Evolutionary conservation across 352 stramenopile genomes (phyloP).

Genomic region (Phytophthora crassamura): DNA sequence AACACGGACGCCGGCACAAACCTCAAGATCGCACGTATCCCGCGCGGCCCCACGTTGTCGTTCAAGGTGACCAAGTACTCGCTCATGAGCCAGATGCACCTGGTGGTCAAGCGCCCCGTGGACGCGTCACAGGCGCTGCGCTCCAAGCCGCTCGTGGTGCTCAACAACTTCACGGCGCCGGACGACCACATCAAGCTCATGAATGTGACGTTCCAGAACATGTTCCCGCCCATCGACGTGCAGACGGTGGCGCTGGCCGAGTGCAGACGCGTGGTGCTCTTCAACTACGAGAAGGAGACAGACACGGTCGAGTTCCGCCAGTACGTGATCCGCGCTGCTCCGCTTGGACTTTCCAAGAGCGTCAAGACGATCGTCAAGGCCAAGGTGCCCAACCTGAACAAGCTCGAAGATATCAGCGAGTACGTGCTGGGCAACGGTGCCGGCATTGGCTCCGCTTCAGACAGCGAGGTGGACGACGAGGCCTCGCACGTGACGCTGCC

Average conservation of each 20-base stretch:
- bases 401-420: slow-evolving; percentile 97
- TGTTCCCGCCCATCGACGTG: slow-evolving; percentile 99
- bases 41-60: slow-evolving; percentile 94
- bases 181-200: slow-evolving; percentile 93
- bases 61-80: slow-evolving; percentile 94
- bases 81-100: slow-evolving; percentile 93
- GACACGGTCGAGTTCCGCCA: slow-evolving; percentile 97
- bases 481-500: slow-evolving; percentile 92
- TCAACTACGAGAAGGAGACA: slow-evolving; percentile 95
- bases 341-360: slow-evolving; percentile 92
- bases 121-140: slow-evolving; percentile 89
- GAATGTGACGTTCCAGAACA: slow-evolving; percentile 99
- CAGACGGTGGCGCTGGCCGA: slow-evolving; percentile 95
- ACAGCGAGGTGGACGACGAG: slow-evolving; percentile 97
- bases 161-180: slow-evolving; percentile 98
- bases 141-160: slow-evolving; percentile 95
- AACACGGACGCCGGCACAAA: slow-evolving; percentile 95
- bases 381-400: slow-evolving; percentile 94
- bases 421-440: slow-evolving; percentile 91
- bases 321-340: slow-evolving; percentile 96
- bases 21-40: slow-evolving; percentile 94
- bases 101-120: slow-evolving; percentile 92
- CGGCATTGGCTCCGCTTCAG: slow-evolving; percentile 85
- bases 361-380: slow-evolving; percentile 93
- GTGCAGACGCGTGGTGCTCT: slow-evolving; percentile 97